These are phyloP conservation scores for Mrakia hoshinonis DNA, from an alignment of 768 basidiomycete species.

Conservation along the genomic window DNA sequence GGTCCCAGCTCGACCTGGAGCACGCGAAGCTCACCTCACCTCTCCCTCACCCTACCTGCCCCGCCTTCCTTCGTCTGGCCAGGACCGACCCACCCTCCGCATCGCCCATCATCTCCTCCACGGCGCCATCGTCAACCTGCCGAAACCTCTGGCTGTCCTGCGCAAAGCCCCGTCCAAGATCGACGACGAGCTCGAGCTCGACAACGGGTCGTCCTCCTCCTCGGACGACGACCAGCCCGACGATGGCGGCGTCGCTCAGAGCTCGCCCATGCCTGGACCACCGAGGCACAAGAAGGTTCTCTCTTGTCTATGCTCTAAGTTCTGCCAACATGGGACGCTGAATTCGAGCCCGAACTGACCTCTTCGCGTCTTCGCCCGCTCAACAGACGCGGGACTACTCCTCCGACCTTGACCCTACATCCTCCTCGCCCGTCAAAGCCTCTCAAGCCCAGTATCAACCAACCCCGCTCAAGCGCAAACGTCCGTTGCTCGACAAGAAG, in stretches of 20 bases:
- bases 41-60: background rate
- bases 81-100: slow-evolving; percentile 69
- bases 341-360: background rate
- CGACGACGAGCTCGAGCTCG: slow-evolving; percentile 26
- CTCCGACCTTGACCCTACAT: slow-evolving; percentile 24
- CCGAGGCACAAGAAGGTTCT: background rate
- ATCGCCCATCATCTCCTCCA: slow-evolving; percentile 89
- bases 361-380: background rate
- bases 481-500: background rate
- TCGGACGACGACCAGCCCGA: background rate
- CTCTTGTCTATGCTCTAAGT: background rate
- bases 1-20: slow-evolving; percentile 15
- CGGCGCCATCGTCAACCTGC: slow-evolving; percentile 64
- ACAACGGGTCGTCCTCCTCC: background rate
- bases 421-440: slow-evolving; percentile 7
- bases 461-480: slow-evolving; percentile 5
- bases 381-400: slow-evolving; percentile 25
- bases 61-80: background rate
- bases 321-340: too few relatives aligned
- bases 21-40: background rate
- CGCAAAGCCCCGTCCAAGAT: slow-evolving; percentile 29
- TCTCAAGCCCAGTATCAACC: background rate
- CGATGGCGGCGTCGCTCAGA: background rate
- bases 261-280: background rate
- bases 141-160: slow-evolving; percentile 76